Evolutionary conservation across 305 asterid species (phyloP).

Genomic region (Solanum hybrid): DNA sequence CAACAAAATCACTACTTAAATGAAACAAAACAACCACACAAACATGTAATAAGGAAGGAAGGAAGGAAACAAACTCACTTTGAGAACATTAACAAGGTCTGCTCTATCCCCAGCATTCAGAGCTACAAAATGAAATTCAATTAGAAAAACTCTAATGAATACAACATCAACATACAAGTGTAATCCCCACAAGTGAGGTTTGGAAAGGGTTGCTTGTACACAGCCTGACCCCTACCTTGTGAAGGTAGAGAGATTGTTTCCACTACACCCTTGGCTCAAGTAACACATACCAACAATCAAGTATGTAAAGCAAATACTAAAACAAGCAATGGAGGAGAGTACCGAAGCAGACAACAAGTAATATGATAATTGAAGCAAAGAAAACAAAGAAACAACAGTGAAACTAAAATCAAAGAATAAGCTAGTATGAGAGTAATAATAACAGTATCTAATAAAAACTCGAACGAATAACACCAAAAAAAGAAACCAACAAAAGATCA

Average conservation of each 20-base stretch:
- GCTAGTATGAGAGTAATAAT: not conserved
- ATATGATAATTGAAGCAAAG: not conserved
- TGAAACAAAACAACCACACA: not conserved
- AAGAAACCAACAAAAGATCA: not conserved
- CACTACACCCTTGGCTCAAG: not conserved
- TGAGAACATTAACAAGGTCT: constrained; percentile 36
- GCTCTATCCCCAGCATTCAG: constrained; percentile 29
- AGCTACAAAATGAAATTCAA: constrained; percentile 9
- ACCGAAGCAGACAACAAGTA: not conserved
- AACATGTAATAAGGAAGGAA: not conserved
- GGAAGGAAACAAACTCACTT: constrained; percentile 14
- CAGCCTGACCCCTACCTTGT: not conserved
- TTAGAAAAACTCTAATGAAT: not conserved
- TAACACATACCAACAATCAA: not conserved
- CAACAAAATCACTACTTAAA: not conserved
- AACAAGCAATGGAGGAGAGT: not conserved
- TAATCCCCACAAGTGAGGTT: not conserved
- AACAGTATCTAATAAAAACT: not conserved
- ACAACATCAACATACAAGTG: not conserved
- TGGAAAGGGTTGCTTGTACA: not conserved
- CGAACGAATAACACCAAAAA: not conserved
- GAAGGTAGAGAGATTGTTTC: not conserved
- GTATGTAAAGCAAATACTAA: not conserved
- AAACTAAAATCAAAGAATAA: not conserved
- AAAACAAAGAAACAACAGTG: not conserved